Evolutionary conservation across 2,329 filamentous ascomycete genomes (phyloP).

Genomic region (Scytalidium lignicola): DNA sequence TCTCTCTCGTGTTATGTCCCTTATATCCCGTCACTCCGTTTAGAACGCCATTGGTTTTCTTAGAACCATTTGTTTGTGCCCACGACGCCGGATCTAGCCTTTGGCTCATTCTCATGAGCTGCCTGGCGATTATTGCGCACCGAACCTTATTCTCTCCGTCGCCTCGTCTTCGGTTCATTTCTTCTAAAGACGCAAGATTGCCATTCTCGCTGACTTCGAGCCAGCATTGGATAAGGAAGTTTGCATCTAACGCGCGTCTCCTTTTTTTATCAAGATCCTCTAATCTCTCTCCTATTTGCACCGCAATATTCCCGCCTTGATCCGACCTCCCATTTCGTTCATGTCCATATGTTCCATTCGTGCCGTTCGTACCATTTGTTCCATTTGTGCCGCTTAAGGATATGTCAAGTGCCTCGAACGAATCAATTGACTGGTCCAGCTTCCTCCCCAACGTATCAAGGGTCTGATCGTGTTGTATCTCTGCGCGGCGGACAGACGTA

Average conservation of each 20-base stretch:
- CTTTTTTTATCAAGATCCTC: slow-evolving; percentile 93
- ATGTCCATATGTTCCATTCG: slow-evolving; percentile 41
- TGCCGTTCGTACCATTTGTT: slow-evolving; percentile 57
- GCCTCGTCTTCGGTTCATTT: slow-evolving; percentile 71
- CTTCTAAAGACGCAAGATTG: slow-evolving; percentile 79
- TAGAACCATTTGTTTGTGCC: slow-evolving; percentile 51
- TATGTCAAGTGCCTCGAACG: slow-evolving; percentile 85
- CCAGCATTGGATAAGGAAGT: slow-evolving; percentile 96
- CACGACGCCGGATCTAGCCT: slow-evolving; percentile 76
- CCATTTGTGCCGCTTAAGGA: slow-evolving; percentile 65
- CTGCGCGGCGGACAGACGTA: slow-evolving; percentile 83
- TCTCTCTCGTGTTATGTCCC: slow-evolving; percentile 67
- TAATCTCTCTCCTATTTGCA: slow-evolving; percentile 88
- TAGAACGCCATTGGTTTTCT: slow-evolving; percentile 46
- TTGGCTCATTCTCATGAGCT: slow-evolving; percentile 90
- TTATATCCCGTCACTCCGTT: slow-evolving; percentile 38
- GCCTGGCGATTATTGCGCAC: slow-evolving; percentile 88
- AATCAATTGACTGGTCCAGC: slow-evolving; percentile 84
- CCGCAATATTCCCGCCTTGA: slow-evolving; percentile 77
- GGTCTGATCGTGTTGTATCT: slow-evolving; percentile 87
- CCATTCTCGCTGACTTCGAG: slow-evolving; percentile 89
- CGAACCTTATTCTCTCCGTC: slow-evolving; percentile 89
- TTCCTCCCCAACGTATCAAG: slow-evolving; percentile 82
- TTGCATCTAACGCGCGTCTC: slow-evolving; percentile 84
- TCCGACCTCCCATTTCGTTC: slow-evolving; percentile 44